Conservation (phyloP, 1,284 basidiomycete species). For the Apiotrichum brassicae region DNA sequence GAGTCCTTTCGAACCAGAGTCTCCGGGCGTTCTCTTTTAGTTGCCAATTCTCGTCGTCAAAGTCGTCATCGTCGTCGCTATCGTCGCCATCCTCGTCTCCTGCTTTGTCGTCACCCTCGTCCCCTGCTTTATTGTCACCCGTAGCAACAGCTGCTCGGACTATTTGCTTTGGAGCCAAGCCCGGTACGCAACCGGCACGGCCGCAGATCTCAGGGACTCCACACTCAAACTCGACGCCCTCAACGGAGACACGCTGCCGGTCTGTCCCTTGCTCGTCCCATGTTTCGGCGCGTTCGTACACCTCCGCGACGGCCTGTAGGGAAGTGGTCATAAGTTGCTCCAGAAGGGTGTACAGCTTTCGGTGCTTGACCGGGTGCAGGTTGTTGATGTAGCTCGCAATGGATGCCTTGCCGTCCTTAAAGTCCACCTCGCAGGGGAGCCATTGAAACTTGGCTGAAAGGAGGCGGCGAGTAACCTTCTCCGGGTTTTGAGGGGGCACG, state of each 20-base stretch:
- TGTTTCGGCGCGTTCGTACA: too few species aligned
- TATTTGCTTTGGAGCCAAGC: too few species aligned
- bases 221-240: too few species aligned
- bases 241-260: too few species aligned
- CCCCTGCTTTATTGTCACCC: not conserved
- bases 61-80: not conserved
- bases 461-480: not conserved
- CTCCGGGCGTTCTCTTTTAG: too few species aligned
- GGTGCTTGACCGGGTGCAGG: constrained; percentile 5
- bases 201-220: too few species aligned
- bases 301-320: constrained; percentile 1
- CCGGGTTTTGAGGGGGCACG: not conserved
- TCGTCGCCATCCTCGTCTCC: too few species aligned
- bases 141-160: not conserved
- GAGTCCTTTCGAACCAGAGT: constrained; percentile 11
- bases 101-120: not conserved
- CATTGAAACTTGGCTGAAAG: constrained; percentile 12
- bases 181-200: too few species aligned
- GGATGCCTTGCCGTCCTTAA: not conserved
- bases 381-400: constrained; percentile 14
- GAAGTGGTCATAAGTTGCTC: constrained; percentile 4
- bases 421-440: constrained; percentile 12
- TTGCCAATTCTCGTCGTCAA: not conserved
- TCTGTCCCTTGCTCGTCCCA: too few species aligned
- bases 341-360: not conserved